Evolutionary conservation across 805 yeast species (phyloP), one percentile per base, ranked within the genome.

Genomic region (Saccharomycopsis babjevae): DNA sequence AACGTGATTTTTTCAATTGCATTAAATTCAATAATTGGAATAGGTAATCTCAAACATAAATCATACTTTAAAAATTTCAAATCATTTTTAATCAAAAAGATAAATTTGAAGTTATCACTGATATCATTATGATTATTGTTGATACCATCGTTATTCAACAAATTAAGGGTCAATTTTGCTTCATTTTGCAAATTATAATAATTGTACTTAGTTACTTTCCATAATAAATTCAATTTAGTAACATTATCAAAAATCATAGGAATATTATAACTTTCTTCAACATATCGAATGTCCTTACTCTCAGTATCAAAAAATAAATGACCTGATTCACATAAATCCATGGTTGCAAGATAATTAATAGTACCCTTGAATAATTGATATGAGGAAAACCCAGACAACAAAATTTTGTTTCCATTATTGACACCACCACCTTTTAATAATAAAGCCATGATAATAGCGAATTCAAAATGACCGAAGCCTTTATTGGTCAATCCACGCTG

Each of bases 381-480:
- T 25, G 96, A 86, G 2, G 97, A 90, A 71, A 88, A 93, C 0
- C 98, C 99, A 67, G 85, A 86, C 43, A 91, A 72, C 60, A 94
- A 76, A 28, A 90, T 85, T 68, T 84, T 87, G 67, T 85, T 86
- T 15, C 96, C 94, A 66, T 77, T 79, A 6, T 75, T 72, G 62
- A 93, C 92, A 66, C 96, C 96, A 66, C 96, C 96, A 67, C 97
- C 97, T 64, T 85, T 83, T 52, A 94, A 75, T 59, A 94, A 74
- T 1, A 91, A 87, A 50, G 96, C 85, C 84, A 90, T 83, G 57
- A 93, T 72, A 43, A 86, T 74, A 36, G 91, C 85, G 71, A 91
- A 91, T 74, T 94, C 98, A 71, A 90, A 90, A 67, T 86, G 88
- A 13, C 98, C 98, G 72, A 94, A 93, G 0, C 98, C 98, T 55